A percentile compares a stretch with the other conserved stretches of the same genome.
Evolutionary conservation across 805 yeast genomes (phyloP).

Genomic region (Suhomyces sp.): DNA sequence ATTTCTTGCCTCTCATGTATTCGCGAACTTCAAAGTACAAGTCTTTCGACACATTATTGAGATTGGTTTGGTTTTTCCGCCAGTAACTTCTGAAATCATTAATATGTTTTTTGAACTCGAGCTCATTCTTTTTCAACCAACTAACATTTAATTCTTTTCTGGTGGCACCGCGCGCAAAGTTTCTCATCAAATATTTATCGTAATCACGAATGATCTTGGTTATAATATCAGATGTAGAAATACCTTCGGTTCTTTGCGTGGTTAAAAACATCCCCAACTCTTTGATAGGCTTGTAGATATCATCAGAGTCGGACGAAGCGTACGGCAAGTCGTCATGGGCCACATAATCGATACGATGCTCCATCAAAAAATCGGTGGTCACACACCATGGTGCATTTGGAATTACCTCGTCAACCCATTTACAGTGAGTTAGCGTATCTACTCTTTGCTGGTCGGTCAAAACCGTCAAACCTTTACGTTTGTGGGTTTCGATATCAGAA

Average conservation of each 20-base stretch:
- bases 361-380: conserved; percentile 69
- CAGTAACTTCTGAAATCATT: conserved; percentile 83
- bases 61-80: conserved; percentile 66
- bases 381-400: conserved; percentile 96
- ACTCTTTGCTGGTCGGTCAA: conserved; percentile 82
- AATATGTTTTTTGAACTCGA: conserved; percentile 89
- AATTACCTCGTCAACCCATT: conserved; percentile 96
- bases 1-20: conserved; percentile 52
- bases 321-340: conserved; percentile 98
- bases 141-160: conserved; percentile 94
- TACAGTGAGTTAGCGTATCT: conserved; percentile 89
- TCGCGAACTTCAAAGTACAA: conserved; percentile 83
- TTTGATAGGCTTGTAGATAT: conserved; percentile 90
- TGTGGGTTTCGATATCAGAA: conserved; percentile 85
- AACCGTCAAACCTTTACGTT: conserved; percentile 89
- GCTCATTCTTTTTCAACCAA: conserved; percentile 95
- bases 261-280: conserved; percentile 86
- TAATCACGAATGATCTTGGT: conserved; percentile 93
- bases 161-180: conserved; percentile 96
- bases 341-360: conserved; percentile 88
- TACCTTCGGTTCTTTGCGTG: conserved; percentile 95
- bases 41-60: conserved; percentile 75
- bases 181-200: conserved; percentile 94
- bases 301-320: conserved; percentile 84
- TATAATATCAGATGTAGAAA: conserved; percentile 92